Conservation (phyloP, 768 basidiomycete genomes). For the Suillus alpinus region DNA sequence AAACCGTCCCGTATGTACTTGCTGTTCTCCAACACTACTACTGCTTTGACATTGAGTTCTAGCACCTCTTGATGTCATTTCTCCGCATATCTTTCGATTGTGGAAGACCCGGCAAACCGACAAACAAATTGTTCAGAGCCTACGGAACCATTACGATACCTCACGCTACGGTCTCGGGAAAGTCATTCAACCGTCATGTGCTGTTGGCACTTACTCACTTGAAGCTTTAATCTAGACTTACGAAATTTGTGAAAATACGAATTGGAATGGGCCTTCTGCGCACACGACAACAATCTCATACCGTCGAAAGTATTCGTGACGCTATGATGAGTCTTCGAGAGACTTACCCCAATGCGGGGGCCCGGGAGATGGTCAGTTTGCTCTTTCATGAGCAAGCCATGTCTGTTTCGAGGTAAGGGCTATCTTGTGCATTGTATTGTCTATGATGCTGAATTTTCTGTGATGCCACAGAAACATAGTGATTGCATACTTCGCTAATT, state of each 20-base stretch:
- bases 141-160: conserved; percentile 22
- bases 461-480: not conserved
- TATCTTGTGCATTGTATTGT: not conserved
- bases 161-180: conserved; percentile 21
- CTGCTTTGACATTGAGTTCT: conserved; percentile 3
- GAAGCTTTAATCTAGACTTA: no score
- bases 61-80: conserved; percentile 1
- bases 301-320: conserved; percentile 18
- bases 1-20: conserved; percentile 5
- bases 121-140: conserved; percentile 20
- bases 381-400: conserved; percentile 25
- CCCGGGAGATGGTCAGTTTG: conserved; percentile 18
- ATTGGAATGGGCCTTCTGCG: conserved; percentile 16
- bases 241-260: conserved; percentile 1
- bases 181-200: no score
- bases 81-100: conserved; percentile 9
- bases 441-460: not conserved
- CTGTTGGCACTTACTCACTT: no score
- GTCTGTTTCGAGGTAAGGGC: conserved; percentile 21
- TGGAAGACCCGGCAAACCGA: conserved; percentile 26
- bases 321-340: conserved; percentile 15
- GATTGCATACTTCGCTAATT: not conserved
- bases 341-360: conserved; percentile 27
- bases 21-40: not conserved
- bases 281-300: conserved; percentile 7